These are phyloP conservation scores for Amphibolis antarctica DNA, from an alignment of 106 monocot genomes.

Conservation along the genomic window DNA sequence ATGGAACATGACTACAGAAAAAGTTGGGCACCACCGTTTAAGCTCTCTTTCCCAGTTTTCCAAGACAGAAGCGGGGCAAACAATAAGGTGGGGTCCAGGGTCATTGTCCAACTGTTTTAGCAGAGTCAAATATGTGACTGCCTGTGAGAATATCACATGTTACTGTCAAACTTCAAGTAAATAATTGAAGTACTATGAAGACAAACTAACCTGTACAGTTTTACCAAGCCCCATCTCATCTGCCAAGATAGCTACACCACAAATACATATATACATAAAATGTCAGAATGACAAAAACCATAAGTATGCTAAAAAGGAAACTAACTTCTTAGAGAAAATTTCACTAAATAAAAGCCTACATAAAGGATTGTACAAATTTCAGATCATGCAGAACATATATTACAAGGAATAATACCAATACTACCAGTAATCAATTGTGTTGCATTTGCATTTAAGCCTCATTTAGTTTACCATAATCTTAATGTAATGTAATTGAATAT, in stretches of 20 bases:
- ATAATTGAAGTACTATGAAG: neutral
- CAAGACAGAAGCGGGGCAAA: conserved; percentile 91
- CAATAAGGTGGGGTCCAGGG: conserved; percentile 91
- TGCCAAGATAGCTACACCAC: conserved; percentile 78
- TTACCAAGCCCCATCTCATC: conserved; percentile 99
- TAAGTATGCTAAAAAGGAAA: neutral
- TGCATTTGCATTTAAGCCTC: too few relatives aligned
- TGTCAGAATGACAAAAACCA: neutral
- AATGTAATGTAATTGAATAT: too few relatives aligned
- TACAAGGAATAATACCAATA: too few relatives aligned
- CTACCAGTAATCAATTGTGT: too few relatives aligned
- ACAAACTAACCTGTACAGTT: conserved; percentile 74
- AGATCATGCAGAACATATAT: too few relatives aligned
- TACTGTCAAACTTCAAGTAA: neutral
- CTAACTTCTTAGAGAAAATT: neutral
- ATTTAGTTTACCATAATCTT: too few relatives aligned
- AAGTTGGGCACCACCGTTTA: conserved; percentile 81
- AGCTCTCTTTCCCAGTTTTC: conserved; percentile 99
- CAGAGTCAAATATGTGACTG: conserved; percentile 81
- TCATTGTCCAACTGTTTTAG: conserved; percentile 75
- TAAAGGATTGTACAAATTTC: too few relatives aligned
- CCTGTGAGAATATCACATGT: conserved; percentile 28
- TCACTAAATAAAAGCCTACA: too few relatives aligned
- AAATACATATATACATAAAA: conserved; percentile 4
- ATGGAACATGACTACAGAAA: conserved; percentile 89